Evolutionary conservation across 2,329 filamentous ascomycete genomes (phyloP), one percentile per base, ranked within the genome.

Genomic region (Cytospora leucostoma): DNA sequence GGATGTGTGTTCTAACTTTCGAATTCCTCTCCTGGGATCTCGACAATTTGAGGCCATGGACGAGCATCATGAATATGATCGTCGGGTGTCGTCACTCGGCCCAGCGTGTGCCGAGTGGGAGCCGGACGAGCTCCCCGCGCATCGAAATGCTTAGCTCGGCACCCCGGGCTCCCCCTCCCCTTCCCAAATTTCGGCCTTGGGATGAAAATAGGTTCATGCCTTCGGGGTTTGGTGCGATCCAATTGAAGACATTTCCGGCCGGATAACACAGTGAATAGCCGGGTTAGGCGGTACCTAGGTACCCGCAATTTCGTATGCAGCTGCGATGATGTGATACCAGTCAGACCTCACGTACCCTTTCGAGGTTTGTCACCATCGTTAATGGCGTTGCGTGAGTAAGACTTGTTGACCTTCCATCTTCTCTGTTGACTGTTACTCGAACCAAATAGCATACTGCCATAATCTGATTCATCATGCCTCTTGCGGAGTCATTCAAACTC

Each of bases 401-500:
- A 51, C 15, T 17, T 51, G 44, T 13, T 13, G 19, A 11, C 3
- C 11, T 7, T 8, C 47, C 27, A 7, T 27, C 58, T 10, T 7
- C 32, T 11, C 1, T 21, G 44, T 35, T 19, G 8, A 11, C 17
- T 15, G 13, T 8, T 6, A 10, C 15, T 8, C 44, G 5, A 19
- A 27, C 3, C 7, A 13, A 32, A n/a, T 12, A n/a, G 27, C 44
- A 37, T 27, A n/a, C n/a, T 3, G 34, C n/a, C 33, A 49, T 51
- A 19, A n/a, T 13, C 21, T 37, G 44, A 27, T 12, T 17, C 33
- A 40, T 19, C 4, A 60, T 63, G 52, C 57, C 63, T 13, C 61
- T 65, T 27, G 38, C 63, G 12, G 51, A 56, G 53, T 53, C 59
- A 2, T 62, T 66, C 57, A 63, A 53, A 33, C 52, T 66, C 59